Conservation (phyloP, 345 rosid species). For the Eucalyptus marginata region DNA sequence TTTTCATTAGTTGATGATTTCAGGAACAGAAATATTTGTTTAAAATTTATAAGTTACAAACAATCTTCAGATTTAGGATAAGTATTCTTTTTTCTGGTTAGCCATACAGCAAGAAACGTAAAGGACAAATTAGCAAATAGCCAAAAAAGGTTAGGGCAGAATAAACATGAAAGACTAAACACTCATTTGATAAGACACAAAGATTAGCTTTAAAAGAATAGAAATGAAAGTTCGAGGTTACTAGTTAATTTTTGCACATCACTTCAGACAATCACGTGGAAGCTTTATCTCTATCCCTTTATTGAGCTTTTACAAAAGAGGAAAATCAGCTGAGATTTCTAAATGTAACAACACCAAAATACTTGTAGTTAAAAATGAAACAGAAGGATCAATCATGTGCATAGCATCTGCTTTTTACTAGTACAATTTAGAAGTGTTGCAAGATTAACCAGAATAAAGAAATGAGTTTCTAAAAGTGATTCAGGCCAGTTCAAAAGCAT, state of each 20-base stretch:
- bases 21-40: not conserved
- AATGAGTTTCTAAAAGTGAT: not conserved
- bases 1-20: not conserved
- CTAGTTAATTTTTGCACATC: not conserved
- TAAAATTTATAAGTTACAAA: not conserved
- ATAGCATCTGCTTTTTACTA: not conserved
- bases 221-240: not conserved
- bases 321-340: not conserved
- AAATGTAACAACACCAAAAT: not conserved
- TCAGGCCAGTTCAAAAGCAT: not conserved
- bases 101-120: not conserved
- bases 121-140: not conserved
- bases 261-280: not conserved
- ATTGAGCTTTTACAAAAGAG: not conserved
- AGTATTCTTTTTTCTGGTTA: not conserved
- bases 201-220: not conserved
- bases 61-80: not conserved
- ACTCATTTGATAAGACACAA: not conserved
- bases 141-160: not conserved
- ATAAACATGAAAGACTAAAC: not conserved
- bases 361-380: not conserved
- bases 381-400: not conserved
- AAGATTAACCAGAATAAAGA: not conserved
- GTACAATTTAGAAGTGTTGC: not conserved
- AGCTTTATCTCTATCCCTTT: not conserved